These are phyloP conservation scores for Pichia sp. DNA, from an alignment of 1,139 yeast genomes.

Conservation along the genomic window DNA sequence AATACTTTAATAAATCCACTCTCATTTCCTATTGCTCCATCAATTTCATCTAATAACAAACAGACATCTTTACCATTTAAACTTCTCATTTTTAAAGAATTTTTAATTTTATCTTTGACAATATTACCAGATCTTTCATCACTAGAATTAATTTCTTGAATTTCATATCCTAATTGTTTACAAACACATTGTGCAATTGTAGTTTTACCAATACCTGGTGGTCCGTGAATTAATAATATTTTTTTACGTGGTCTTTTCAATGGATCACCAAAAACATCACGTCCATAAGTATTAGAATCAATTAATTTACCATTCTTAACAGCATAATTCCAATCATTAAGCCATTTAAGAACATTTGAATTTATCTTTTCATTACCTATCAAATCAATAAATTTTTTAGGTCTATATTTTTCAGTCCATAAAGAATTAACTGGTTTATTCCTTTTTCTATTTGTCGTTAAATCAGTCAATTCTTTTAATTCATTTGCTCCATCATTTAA, in stretches of 20 bases:
- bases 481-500: slow-evolving; percentile 4
- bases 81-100: slow-evolving; percentile 62
- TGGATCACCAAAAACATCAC: slow-evolving; percentile 36
- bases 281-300: slow-evolving; percentile 4
- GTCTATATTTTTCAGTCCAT: slow-evolving; percentile 86
- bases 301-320: slow-evolving; percentile 32
- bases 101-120: slow-evolving; percentile 57
- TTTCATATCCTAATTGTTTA: slow-evolving; percentile 71
- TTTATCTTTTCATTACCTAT: slow-evolving; percentile 80
- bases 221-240: slow-evolving; percentile 76
- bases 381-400: slow-evolving; percentile 62
- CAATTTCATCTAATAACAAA: slow-evolving; percentile 83
- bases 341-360: slow-evolving; percentile 68
- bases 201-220: slow-evolving; percentile 96
- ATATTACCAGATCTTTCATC: slow-evolving; percentile 61
- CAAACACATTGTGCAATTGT: slow-evolving; percentile 84
- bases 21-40: slow-evolving; percentile 65
- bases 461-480: slow-evolving; percentile 10
- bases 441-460: too few species aligned
- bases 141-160: slow-evolving; percentile 85
- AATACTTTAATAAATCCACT: slow-evolving; percentile 70
- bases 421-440: slow-evolving; percentile 23
- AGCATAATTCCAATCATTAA: slow-evolving; percentile 69
- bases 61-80: slow-evolving; percentile 70
- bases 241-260: slow-evolving; percentile 66